Percentiles rank a stretch among this genome's conserved stretches.
Conservation (phyloP, 2,329 filamentous ascomycete genomes). For the Nigrospora osmanthi region DNA sequence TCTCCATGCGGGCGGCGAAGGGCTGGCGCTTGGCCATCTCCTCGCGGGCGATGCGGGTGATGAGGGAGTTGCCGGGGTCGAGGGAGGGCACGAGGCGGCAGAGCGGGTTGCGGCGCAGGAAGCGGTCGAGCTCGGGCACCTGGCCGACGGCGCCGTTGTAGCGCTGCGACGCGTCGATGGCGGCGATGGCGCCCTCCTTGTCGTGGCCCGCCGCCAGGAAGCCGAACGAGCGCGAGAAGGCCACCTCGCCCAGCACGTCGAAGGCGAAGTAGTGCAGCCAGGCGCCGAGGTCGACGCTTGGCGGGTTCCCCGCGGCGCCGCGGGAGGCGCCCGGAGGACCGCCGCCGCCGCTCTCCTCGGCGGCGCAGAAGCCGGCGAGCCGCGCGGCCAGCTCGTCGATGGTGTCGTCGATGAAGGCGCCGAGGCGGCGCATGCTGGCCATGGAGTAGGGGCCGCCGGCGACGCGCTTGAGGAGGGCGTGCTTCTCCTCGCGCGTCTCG, state of each 20-base stretch:
- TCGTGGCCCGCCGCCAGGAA: slow-evolving; percentile 42
- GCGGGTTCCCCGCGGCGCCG: too few relatives aligned
- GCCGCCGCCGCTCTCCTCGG: slow-evolving; percentile 7
- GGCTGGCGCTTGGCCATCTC: slow-evolving; percentile 38
- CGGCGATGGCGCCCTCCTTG: slow-evolving; percentile 41
- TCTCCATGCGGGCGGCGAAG: slow-evolving; percentile 32
- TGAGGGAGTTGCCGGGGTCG: slow-evolving; percentile 34
- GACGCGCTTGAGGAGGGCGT: slow-evolving; percentile 46
- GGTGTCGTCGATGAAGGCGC: slow-evolving; percentile 42
- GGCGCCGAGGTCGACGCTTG: slow-evolving; percentile 34
- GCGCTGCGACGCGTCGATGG: slow-evolving; percentile 42
- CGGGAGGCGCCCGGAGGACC: too few relatives aligned
- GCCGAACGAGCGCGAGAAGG: slow-evolving; percentile 43
- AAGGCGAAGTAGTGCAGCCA: slow-evolving; percentile 37
- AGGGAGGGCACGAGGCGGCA: slow-evolving; percentile 30
- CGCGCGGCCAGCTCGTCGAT: slow-evolving; percentile 35
- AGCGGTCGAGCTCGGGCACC: slow-evolving; percentile 38
- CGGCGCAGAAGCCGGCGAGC: slow-evolving; percentile 29
- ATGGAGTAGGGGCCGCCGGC: slow-evolving; percentile 44
- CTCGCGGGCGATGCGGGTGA: slow-evolving; percentile 43
- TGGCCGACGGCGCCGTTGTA: slow-evolving; percentile 46
- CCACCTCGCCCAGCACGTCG: slow-evolving; percentile 43
- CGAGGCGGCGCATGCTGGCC: slow-evolving; percentile 43
- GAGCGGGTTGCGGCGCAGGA: slow-evolving; percentile 42
- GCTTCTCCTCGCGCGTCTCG: slow-evolving; percentile 44